phyloP scores from a whole-genome alignment of 2,329 filamentous ascomycete species.

The Fusarium drepaniforme region DNA sequence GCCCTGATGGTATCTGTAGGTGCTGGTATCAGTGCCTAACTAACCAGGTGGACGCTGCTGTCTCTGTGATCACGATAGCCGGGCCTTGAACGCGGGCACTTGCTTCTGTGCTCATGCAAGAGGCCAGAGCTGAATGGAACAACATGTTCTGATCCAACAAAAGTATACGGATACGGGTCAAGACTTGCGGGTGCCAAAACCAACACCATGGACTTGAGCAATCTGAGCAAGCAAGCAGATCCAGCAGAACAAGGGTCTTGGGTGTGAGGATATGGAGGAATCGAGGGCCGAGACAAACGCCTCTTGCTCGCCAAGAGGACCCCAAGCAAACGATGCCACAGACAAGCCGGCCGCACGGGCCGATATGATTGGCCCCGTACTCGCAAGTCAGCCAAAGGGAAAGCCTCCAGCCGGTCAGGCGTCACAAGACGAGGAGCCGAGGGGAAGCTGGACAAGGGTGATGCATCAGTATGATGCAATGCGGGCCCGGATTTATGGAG shows the following conservation, averaged over 20 bases:
- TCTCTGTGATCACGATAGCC: neutral
- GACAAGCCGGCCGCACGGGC: slow-evolving; percentile 26
- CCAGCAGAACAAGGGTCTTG: slow-evolving; percentile 35
- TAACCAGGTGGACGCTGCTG: neutral
- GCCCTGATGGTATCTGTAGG: slow-evolving; percentile 9
- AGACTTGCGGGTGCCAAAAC: neutral
- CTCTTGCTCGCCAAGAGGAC: slow-evolving; percentile 40
- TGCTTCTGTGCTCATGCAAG: slow-evolving; percentile 15
- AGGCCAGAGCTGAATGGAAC: neutral
- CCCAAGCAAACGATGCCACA: slow-evolving; percentile 25
- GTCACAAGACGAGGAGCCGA: slow-evolving; percentile 42
- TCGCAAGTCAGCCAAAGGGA: slow-evolving; percentile 35
- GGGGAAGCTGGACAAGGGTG: slow-evolving; percentile 31
- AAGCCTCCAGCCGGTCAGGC: slow-evolving; percentile 34
- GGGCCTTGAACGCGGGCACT: neutral
- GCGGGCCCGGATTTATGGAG: slow-evolving; percentile 40
- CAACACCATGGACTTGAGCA: neutral
- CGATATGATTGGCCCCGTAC: slow-evolving; percentile 41
- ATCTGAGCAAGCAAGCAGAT: slow-evolving; percentile 22
- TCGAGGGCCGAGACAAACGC: slow-evolving; percentile 43
- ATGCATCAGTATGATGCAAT: slow-evolving; percentile 47
- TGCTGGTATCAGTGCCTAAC: slow-evolving; percentile 7
- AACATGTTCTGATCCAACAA: slow-evolving; percentile 11
- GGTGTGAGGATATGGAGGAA: slow-evolving; percentile 35
- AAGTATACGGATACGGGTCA: slow-evolving; percentile 12